Evolutionary conservation across 1,284 basidiomycete genomes (phyloP).

Genomic region (Austroboletus niveus): DNA sequence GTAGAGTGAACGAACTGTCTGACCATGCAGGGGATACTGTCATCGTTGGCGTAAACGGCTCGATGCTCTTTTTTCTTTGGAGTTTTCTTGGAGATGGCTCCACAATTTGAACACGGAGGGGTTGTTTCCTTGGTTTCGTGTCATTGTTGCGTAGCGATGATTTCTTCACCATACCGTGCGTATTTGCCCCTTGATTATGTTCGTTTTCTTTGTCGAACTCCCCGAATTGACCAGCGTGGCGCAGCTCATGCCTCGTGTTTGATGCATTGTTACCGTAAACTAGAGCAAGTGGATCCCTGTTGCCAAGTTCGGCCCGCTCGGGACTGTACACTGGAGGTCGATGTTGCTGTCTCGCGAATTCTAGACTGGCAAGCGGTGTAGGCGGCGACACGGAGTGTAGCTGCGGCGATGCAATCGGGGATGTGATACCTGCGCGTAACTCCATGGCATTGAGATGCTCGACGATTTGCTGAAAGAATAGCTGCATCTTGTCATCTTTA

Average conservation of each 20-base stretch:
- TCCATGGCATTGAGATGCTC: conserved; percentile 77
- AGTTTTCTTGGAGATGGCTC: conserved; percentile 44
- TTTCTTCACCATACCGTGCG: conserved; percentile 34
- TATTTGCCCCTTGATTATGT: conserved; percentile 13
- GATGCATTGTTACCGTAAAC: conserved; percentile 4
- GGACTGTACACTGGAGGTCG: conserved; percentile 11
- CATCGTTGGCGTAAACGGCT: conserved; percentile 16
- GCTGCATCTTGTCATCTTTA: conserved; percentile 66
- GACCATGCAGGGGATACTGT: conserved; percentile 43
- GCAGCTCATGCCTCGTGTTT: background rate
- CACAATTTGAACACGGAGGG: conserved; percentile 49
- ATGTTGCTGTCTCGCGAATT: conserved; percentile 14
- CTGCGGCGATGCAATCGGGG: conserved; percentile 19
- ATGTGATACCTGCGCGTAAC: conserved; percentile 33
- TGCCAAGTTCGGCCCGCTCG: background rate
- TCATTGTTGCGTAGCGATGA: conserved; percentile 43
- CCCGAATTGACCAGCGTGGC: conserved; percentile 17
- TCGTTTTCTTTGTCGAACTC: conserved; percentile 39
- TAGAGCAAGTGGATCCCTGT: conserved; percentile 12
- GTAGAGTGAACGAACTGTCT: conserved; percentile 42
- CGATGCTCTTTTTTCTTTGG: conserved; percentile 41
- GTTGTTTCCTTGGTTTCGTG: conserved; percentile 19
- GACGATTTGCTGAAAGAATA: conserved; percentile 80
- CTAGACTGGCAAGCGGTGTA: conserved; percentile 19
- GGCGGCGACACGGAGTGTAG: conserved; percentile 15